Evolutionary conservation across 768 basidiomycete genomes (phyloP).

Genomic region (Psilocybe subaeruginosa): DNA sequence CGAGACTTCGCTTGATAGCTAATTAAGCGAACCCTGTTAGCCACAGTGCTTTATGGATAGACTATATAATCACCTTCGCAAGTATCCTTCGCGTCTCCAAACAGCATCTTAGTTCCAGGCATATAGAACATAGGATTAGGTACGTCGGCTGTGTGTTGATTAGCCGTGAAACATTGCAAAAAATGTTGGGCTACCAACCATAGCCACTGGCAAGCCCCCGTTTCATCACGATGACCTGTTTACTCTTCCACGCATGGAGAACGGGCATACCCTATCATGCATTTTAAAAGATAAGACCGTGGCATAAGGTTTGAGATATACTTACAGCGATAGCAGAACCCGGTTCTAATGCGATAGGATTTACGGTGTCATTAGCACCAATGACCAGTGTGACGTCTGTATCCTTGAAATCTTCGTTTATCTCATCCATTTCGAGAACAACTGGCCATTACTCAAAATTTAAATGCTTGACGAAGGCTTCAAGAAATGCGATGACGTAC

Average conservation of each 20-base stretch:
- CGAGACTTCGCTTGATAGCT: slow-evolving; percentile 68
- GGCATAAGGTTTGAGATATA: background rate
- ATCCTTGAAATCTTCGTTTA: slow-evolving; percentile 88
- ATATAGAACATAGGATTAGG: slow-evolving; percentile 96
- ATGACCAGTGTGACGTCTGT: slow-evolving; percentile 92
- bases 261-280: slow-evolving; percentile 79
- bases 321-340: slow-evolving; percentile 80
- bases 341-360: slow-evolving; percentile 85
- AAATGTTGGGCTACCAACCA: slow-evolving; percentile 45
- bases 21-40: slow-evolving; percentile 2
- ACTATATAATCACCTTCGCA: slow-evolving; percentile 69
- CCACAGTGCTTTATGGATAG: background rate
- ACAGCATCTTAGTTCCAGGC: slow-evolving; percentile 88
- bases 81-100: slow-evolving; percentile 90
- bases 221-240: slow-evolving; percentile 93
- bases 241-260: slow-evolving; percentile 91
- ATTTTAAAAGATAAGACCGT: background rate
- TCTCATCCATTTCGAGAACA: slow-evolving; percentile 93
- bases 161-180: slow-evolving; percentile 1
- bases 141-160: slow-evolving; percentile 68
- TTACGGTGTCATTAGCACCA: slow-evolving; percentile 92
- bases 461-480: slow-evolving; percentile 3
- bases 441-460: slow-evolving; percentile 61
- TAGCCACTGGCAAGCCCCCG: slow-evolving; percentile 88
- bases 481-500: slow-evolving; percentile 41